These are phyloP conservation scores for Lunularia cruciata DNA, from an alignment of 225 moss, liverwort and hornwort genomes.

Conservation along the genomic window DNA sequence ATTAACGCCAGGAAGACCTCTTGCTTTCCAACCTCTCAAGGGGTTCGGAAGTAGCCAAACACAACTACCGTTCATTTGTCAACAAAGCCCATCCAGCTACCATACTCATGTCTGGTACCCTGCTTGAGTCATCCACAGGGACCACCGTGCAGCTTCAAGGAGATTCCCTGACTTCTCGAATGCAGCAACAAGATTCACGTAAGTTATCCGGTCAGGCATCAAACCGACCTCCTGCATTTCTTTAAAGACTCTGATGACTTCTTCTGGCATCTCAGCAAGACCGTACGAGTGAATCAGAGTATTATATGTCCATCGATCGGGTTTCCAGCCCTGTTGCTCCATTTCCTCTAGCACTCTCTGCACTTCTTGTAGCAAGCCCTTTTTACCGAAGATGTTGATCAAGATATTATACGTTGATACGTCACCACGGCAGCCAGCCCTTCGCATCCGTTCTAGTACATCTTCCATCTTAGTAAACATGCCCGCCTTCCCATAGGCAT, in stretches of 20 bases:
- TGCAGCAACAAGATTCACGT: slow-evolving; percentile 79
- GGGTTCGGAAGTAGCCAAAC: too few species aligned
- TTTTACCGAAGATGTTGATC: slow-evolving; percentile 83
- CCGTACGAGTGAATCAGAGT: slow-evolving; percentile 85
- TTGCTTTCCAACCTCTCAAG: too few species aligned
- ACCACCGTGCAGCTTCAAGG: slow-evolving; percentile 96
- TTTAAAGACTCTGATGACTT: slow-evolving; percentile 66
- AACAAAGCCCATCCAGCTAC: too few species aligned
- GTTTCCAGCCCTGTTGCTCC: slow-evolving; percentile 63
- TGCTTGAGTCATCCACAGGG: slow-evolving; percentile 93
- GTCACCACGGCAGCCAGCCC: slow-evolving; percentile 68
- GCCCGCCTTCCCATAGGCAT: slow-evolving; percentile 93
- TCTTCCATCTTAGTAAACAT: slow-evolving; percentile 77
- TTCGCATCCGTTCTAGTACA: slow-evolving; percentile 71
- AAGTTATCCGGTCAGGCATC: slow-evolving; percentile 83
- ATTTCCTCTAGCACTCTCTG: slow-evolving; percentile 51
- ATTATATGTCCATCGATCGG: slow-evolving; percentile 92
- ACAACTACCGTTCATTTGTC: too few species aligned
- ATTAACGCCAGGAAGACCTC: too few species aligned
- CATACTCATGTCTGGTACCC: slow-evolving; percentile 40
- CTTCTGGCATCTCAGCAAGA: slow-evolving; percentile 69
- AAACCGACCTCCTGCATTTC: slow-evolving; percentile 74
- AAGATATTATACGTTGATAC: slow-evolving; percentile 80
- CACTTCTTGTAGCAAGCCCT: slow-evolving; percentile 54
- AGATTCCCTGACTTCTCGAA: slow-evolving; percentile 89